Base-by-base conservation (phyloP, 768 basidiomycete species). In the Auricularia cornea region DNA sequence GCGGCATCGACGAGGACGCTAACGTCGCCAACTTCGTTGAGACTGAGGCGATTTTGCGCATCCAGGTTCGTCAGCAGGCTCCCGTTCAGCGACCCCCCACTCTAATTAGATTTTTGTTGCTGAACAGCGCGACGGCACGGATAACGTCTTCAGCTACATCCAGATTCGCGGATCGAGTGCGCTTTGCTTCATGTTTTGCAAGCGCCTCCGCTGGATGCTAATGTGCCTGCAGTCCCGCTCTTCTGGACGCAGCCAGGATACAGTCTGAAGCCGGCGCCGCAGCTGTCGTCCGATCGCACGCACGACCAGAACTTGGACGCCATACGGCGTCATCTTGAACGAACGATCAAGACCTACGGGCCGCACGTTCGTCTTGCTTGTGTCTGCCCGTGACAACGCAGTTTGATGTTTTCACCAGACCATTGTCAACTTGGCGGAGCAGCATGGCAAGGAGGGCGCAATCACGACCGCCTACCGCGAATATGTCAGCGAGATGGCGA, bases 21-120 rank as follows among this genome's bases (percentile, higher is more conserved):
- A 83, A 92, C 71, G 95, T 94, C 3, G 95, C 94, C 1, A 98
- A 98, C 74, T 94, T 98, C 70, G 94, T 98, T 2, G 93, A 98
- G 74, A 94, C 93, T 0, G 95, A 98, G 76, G 89, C 91, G 2
- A 86, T 96, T 60, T 84, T 92, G 79, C 80, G 86, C 51, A 83
- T 95, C 12, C 83, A 89, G 80, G 94, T 92, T 64, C 41, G 81
- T 72, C 18, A 14, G 23, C 3, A 18, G 29, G n/a, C 66, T 26
- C 16, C 16, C 23, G 10, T 0, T 30, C 23, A 67, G 63, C 69
- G 60, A 8, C 8, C 38, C 8, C 38, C 8, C 8, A 18, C 38
- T n/a, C n/a, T n/a, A n/a, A n/a, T n/a, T n/a, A n/a, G n/a, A n/a
- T n/a, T n/a, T n/a, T n/a, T n/a, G n/a, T 18, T 48, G 16, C 44